A percentile compares a stretch with the other conserved stretches of the same genome.
phyloP scores from a whole-genome alignment of 352 stramenopile genomes.

The Pythium chondricola region DNA sequence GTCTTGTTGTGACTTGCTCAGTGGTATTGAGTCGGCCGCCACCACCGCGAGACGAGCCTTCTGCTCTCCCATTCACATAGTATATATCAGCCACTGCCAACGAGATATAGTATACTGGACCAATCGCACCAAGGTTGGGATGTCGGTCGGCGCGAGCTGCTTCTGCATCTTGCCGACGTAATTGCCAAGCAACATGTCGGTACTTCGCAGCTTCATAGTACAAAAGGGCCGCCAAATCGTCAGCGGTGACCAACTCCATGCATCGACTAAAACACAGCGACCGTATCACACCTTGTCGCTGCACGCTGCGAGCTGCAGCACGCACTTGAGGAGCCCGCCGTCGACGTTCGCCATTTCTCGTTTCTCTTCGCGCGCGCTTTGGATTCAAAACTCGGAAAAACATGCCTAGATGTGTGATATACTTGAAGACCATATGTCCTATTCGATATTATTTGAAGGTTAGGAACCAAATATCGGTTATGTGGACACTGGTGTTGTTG shows the following conservation, averaged over 20 bases:
- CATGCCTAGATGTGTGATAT: too few relatives aligned
- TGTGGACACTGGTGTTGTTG: too few relatives aligned
- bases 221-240: background rate
- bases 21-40: conserved; percentile 24
- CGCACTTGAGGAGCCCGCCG: conserved; percentile 62
- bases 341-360: conserved; percentile 42
- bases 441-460: background rate
- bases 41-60: conserved; percentile 61
- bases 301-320: conserved; percentile 64
- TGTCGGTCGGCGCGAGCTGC: conserved; percentile 22
- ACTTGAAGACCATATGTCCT: background rate
- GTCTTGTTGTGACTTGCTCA: conserved; percentile 26
- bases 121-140: conserved; percentile 35
- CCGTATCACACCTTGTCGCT: conserved; percentile 82
- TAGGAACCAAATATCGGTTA: too few relatives aligned
- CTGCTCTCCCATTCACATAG: conserved; percentile 6
- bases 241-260: too few relatives aligned
- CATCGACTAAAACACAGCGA: too few relatives aligned
- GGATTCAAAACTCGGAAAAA: conserved; percentile 1
- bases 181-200: conserved; percentile 34
- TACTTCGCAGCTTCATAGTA: conserved; percentile 39
- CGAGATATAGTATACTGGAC: background rate
- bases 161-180: conserved; percentile 25
- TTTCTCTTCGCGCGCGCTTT: background rate
- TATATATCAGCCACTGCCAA: background rate